phyloP scores from a whole-genome alignment of 148 eudicot genomes.

The Linanthus parryae region DNA sequence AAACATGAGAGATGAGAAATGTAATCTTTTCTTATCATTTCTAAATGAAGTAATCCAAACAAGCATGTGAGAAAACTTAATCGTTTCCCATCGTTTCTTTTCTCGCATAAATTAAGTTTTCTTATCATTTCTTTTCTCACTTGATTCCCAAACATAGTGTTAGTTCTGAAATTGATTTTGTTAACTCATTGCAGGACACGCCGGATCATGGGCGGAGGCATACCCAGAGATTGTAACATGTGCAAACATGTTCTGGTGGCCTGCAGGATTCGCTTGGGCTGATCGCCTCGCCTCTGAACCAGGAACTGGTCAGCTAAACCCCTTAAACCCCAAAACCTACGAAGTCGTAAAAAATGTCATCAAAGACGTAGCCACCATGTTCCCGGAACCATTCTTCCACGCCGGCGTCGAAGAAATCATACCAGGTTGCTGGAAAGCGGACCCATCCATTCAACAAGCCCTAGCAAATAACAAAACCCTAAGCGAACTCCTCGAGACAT shows the following conservation, averaged over 20 bases:
- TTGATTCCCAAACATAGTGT: too few species aligned
- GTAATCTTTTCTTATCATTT: too few species aligned
- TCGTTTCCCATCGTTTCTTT: too few species aligned
- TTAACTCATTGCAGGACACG: conserved; percentile 51
- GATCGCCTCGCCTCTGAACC: conserved; percentile 92
- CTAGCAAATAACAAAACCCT: conserved; percentile 17
- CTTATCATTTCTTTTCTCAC: too few species aligned
- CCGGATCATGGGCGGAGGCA: conserved; percentile 91
- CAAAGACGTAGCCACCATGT: conserved; percentile 45
- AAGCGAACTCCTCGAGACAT: conserved; percentile 19
- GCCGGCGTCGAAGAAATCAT: conserved; percentile 73
- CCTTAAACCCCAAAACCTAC: conserved; percentile 73
- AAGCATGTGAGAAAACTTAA: too few species aligned
- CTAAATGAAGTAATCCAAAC: too few species aligned
- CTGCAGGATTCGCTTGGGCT: conserved; percentile 52
- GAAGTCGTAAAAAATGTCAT: conserved; percentile 53
- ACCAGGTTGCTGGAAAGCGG: conserved; percentile 86
- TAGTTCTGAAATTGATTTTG: neutral
- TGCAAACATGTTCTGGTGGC: conserved; percentile 84
- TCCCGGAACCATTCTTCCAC: conserved; percentile 68
- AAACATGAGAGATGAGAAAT: too few species aligned
- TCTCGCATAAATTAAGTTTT: too few species aligned
- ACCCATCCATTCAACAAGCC: conserved; percentile 14
- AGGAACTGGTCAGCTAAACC: conserved; percentile 92
- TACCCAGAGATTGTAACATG: conserved; percentile 90